Base-by-base conservation (phyloP, 305 asterid species). In the Andrographis paniculata region DNA sequence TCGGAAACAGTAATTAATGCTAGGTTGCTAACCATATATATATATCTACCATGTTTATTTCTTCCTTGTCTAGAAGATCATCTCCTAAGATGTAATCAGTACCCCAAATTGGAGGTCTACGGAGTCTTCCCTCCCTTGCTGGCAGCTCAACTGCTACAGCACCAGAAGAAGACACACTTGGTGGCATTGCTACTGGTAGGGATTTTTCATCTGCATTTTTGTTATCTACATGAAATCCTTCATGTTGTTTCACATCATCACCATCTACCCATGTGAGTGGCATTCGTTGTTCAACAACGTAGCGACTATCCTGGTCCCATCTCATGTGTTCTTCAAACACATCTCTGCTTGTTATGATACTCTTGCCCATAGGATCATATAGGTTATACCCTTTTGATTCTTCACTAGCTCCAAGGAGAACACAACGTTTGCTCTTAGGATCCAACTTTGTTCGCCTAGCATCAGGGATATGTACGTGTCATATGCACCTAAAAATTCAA, bases 401-500 rank as follows among this genome's bases (percentile, higher is more conserved):
- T 4, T 31, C 51, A 14, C 63, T 48, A 0, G 41, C 50, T 27
- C 58, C 65, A 6, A 60, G 17, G 0, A 51, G 16, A 1, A 59
- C 48, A 43, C 59, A 50, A 3, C 1, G 16, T 0, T 14, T 4
- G 6, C 54, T 23, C 14, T 10, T 45, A 10, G 45, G 23, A 36
- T 53, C 66, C 1, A 60, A 15, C 18, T 52, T 52, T 0, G 3
- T 15, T 14, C 60, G 17, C n/a, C 15, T 38, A 0, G 1, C 8
- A 1, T 45, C 51, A 8, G 66, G 50, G 2, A 60, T n/a, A 14
- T 60, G 65, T 6, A 17, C 59, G 20, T 60, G 48, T 6, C 53
- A 46, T 4, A 60, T 2, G 15, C 59, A 51, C 0, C 63, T 50
- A 19, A 48, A 48, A 3, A 47, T 24, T n/a, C 63, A 17, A 3